Conservation (phyloP, 2,329 filamentous ascomycete genomes). For the Penicillium sp. region DNA sequence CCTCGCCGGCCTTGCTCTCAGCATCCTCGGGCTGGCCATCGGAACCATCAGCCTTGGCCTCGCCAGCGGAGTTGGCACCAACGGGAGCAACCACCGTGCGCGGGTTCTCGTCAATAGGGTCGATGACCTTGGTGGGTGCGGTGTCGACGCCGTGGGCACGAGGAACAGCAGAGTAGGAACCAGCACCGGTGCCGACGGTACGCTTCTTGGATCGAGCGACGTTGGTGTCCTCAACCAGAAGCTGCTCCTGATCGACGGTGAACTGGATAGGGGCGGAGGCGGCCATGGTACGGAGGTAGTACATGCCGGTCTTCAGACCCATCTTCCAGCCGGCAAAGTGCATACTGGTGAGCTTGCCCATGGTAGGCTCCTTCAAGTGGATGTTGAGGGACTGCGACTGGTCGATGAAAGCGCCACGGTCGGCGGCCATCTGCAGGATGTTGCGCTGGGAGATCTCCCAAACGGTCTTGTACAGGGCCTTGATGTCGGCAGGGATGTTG, state of each 20-base stretch:
- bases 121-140: slow-evolving; percentile 52
- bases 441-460: slow-evolving; percentile 98
- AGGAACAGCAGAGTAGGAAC: slow-evolving; percentile 59
- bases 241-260: slow-evolving; percentile 93
- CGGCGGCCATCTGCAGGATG: slow-evolving; percentile 95
- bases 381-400: slow-evolving; percentile 99
- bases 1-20: slow-evolving; percentile 71
- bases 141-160: slow-evolving; percentile 63
- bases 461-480: slow-evolving; percentile 97
- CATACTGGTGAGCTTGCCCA: slow-evolving; percentile 99
- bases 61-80: slow-evolving; percentile 59
- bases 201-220: slow-evolving; percentile 71
- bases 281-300: slow-evolving; percentile 97
- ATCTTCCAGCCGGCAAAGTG: slow-evolving; percentile 99
- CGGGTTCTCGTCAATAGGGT: slow-evolving; percentile 17
- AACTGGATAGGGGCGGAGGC: slow-evolving; percentile 97
- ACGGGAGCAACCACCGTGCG: slow-evolving; percentile 60
- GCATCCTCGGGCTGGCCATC: slow-evolving; percentile 62
- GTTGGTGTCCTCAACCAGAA: slow-evolving; percentile 80
- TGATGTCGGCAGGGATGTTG: slow-evolving; percentile 93
- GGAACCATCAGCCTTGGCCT: slow-evolving; percentile 61
- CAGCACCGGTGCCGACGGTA: slow-evolving; percentile 55
- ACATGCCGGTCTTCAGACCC: slow-evolving; percentile 99
- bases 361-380: slow-evolving; percentile 97
- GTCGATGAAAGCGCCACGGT: slow-evolving; percentile 97